Evolutionary conservation across 192 early-diverging fungal species (phyloP).

Genomic region (Backusella parvicylindrica): DNA sequence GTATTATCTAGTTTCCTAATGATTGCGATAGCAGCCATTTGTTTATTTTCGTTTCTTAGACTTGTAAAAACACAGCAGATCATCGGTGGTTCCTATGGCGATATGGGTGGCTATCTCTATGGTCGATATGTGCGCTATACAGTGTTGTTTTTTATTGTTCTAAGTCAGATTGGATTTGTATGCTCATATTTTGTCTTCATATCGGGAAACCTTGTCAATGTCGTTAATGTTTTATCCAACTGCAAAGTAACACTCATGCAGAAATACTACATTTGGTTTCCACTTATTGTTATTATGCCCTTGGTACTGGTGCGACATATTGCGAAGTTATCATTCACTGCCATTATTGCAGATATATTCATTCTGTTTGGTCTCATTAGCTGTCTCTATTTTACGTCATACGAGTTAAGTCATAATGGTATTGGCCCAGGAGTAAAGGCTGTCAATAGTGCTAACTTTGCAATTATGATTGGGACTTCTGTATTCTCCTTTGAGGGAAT

Average conservation of each 20-base stretch:
- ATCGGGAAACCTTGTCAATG: slow-evolving; percentile 77
- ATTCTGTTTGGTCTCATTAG: slow-evolving; percentile 67
- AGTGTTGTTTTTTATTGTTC: slow-evolving; percentile 41
- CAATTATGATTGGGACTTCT: slow-evolving; percentile 61
- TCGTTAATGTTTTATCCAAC: slow-evolving; percentile 61
- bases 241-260: slow-evolving; percentile 57
- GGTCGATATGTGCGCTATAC: slow-evolving; percentile 7
- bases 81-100: slow-evolving; percentile 57
- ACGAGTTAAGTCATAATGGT: slow-evolving; percentile 36
- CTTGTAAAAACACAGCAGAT: slow-evolving; percentile 45
- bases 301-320: slow-evolving; percentile 67
- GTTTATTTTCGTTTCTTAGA: slow-evolving; percentile 55
- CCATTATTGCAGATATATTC: slow-evolving; percentile 72
- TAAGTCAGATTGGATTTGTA: slow-evolving; percentile 76
- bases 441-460: slow-evolving; percentile 64
- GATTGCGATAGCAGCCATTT: slow-evolving; percentile 57
- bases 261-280: slow-evolving; percentile 73
- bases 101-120: slow-evolving; percentile 56
- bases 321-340: slow-evolving; percentile 50
- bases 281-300: slow-evolving; percentile 69
- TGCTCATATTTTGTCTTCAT: slow-evolving; percentile 90
- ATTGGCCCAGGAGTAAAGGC: slow-evolving; percentile 51
- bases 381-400: slow-evolving; percentile 56
- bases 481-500: slow-evolving; percentile 13
- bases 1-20: slow-evolving; percentile 56